Evolutionary conservation across 306 rosid genomes (phyloP).

Genomic region (Pyrus communis): DNA sequence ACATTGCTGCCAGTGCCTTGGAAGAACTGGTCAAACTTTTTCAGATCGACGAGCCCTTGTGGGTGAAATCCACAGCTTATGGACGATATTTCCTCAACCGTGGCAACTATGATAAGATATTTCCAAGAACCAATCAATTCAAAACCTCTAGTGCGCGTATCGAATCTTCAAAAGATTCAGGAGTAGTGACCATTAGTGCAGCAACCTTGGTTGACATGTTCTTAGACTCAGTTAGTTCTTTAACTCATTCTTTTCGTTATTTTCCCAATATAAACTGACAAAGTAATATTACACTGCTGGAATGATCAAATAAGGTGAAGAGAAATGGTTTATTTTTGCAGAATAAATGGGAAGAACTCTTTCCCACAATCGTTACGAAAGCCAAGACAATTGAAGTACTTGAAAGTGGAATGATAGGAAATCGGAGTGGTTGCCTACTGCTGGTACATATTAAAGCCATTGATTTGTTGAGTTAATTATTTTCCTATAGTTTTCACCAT

Average conservation of each 20-base stretch:
- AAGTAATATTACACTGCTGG: neutral
- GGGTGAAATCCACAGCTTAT: constrained; percentile 27
- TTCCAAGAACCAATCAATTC: constrained; percentile 17
- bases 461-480: neutral
- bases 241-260: neutral
- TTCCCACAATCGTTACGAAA: constrained; percentile 49
- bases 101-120: constrained; percentile 32
- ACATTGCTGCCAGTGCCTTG: constrained; percentile 37
- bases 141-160: constrained; percentile 5
- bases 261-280: neutral
- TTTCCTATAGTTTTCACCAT: neutral
- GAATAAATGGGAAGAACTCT: constrained; percentile 55
- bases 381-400: constrained; percentile 45
- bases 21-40: constrained; percentile 43
- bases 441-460: constrained; percentile 28
- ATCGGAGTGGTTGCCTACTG: constrained; percentile 37
- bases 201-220: constrained; percentile 43
- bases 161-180: constrained; percentile 60
- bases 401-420: constrained; percentile 36
- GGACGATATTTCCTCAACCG: constrained; percentile 34
- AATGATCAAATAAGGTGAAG: neutral
- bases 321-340: neutral
- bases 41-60: constrained; percentile 42
- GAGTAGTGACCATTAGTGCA: constrained; percentile 34
- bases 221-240: constrained; percentile 37